Evolutionary conservation across 2,329 filamentous ascomycete genomes (phyloP), one percentile per base, ranked within the genome.

Genomic region (Fusarium sp.): DNA sequence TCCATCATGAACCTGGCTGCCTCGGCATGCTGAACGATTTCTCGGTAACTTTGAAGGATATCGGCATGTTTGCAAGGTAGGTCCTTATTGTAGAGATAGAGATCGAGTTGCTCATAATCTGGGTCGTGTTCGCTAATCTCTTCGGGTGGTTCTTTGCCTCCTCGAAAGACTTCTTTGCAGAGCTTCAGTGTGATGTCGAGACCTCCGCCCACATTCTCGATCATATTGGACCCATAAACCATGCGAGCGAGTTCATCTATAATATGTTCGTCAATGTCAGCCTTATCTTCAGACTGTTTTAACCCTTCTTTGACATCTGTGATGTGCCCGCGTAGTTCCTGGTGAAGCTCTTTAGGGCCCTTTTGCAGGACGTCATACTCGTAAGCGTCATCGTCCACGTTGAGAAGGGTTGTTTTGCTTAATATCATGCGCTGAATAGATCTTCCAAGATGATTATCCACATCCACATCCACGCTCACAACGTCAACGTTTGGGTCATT

Each of bases 1-100:
- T 57, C 24, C 10, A 78, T 31, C 9, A 81, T 70, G 58, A 73
- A 74, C 11, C 44, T 31, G 2, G 70, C 59, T 3, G 75, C 72
- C 13, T 63, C 31, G 17, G 70, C 68, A 8, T 78, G 75, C 5
- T 76, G 62, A 4, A 58, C 35, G 36, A 77, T 66, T 26, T 78
- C 76, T 20, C 36, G 48, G 3, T 24, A 20, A 17, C 31, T 44
- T 22, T 9, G 35, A 14, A 60, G 35, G 9, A 60, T n/a, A 3
- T 36, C 7, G n/a, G 15, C 9, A 17, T 63, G 51, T 10, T 20
- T 26, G 22, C 52, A 48, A 17, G 60, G 42, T 15, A 35, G 18
- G 18, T 41, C 47, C 20, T 39, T 48, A 1, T n/a, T 57, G 13
- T 17, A 20, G 7, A 70, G 36, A 26, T 64, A 49, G 7, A 49